These are phyloP conservation scores for Leccinum fibrillosum DNA, from an alignment of 768 basidiomycete species.

Conservation along the genomic window DNA sequence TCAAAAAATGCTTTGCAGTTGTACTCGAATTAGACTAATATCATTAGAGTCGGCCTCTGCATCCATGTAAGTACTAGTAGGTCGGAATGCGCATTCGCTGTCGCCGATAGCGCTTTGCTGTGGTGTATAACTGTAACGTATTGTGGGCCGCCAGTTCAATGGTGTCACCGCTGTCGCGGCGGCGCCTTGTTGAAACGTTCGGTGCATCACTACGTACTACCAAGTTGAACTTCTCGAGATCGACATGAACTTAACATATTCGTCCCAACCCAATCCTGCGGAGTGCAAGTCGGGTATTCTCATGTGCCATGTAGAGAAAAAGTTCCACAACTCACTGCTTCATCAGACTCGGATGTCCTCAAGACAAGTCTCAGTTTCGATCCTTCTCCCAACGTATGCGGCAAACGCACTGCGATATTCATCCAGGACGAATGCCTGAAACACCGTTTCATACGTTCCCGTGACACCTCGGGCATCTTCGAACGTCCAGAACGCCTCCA, in stretches of 20 bases:
- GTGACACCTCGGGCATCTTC: conserved; percentile 72
- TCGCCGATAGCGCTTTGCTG: not conserved
- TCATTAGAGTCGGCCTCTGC: too few relatives aligned
- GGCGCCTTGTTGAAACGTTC: not conserved
- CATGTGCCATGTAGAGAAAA: not conserved
- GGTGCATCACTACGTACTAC: not conserved
- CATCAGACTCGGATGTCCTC: not conserved
- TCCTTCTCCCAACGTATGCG: not conserved
- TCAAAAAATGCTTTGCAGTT: too few relatives aligned
- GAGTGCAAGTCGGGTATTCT: not conserved
- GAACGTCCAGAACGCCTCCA: conserved; percentile 88
- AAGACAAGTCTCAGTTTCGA: not conserved
- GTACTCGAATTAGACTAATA: too few relatives aligned
- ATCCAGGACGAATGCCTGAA: conserved; percentile 27
- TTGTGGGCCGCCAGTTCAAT: not conserved
- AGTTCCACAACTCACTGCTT: not conserved
- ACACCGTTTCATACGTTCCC: conserved; percentile 76
- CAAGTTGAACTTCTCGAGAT: not conserved
- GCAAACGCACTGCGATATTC: conserved; percentile 26
- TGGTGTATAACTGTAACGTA: not conserved
- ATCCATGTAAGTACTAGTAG: too few relatives aligned
- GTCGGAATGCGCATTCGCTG: not conserved
- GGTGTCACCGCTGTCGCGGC: too few relatives aligned
- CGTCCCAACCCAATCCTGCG: not conserved
- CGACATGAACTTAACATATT: not conserved